Evolutionary conservation across 495 filamentous ascomycete genomes (phyloP), one percentile per base, ranked within the genome.

Genomic region (Neurospora discreta): DNA sequence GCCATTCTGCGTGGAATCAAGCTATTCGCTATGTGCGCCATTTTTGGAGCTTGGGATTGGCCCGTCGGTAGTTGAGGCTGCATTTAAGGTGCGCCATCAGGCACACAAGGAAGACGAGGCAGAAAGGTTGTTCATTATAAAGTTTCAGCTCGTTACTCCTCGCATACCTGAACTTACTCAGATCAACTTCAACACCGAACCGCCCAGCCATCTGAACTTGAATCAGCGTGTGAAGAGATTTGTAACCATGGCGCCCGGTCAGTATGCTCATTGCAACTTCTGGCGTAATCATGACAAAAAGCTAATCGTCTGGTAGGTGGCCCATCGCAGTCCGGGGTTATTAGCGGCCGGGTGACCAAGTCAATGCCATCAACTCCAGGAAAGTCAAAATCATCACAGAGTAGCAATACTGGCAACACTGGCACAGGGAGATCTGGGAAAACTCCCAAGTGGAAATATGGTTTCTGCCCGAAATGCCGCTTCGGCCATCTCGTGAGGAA

Each of bases 391-490:
- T 23, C 23, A 39, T n/a, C 26, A 44, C 39, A 26, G 46, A 46
- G 26, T 58, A 36, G 26, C 60, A 71, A 30, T 36, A 43, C 26
- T 39, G 52, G 52, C 71, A 72, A 46, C 39, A 72, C 15, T 13
- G 11, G 20, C 38, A 23, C 16, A 15, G 68, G 39, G 15, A 38
- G 36, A 39, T 39, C 39, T 39, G n/a, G 36, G 6, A 43, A n/a
- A 26, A 71, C 52, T 67, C 46, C 46, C n/a, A 76, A 75, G 43
- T 65, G 13, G 13, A 65, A 65, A 65, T 73, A 75, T 60, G 75
- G 75, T 18, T 74, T 60, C 18, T 77, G 75, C 43, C 75, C 75
- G 1, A 9, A 46, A 42, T 77, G 75, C 70, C 5, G 4, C 8
- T 72, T 41, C 10, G 75, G 75, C 42, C 68, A 69, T 18, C 74